Conservation (phyloP, 2,329 filamentous ascomycete species). For the Xylariaceae sp. region DNA sequence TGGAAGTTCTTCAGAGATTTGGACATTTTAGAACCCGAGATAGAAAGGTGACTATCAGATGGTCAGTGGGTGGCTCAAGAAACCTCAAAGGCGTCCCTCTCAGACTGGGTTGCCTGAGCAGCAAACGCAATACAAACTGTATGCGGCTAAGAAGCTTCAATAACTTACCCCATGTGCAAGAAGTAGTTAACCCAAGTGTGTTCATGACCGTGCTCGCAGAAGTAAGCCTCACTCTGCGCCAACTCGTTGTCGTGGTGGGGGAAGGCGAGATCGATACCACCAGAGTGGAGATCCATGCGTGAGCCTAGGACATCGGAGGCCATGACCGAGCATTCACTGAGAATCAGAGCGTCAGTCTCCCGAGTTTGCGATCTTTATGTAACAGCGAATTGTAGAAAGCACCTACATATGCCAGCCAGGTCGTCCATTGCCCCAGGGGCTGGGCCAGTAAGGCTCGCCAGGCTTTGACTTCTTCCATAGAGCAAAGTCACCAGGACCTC, state of each 20-base stretch:
- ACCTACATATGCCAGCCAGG: conserved; percentile 83
- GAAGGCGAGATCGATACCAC: conserved; percentile 85
- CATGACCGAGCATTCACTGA: conserved; percentile 49
- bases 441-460: conserved; percentile 86
- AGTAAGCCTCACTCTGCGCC: conserved; percentile 73
- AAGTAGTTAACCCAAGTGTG: conserved; percentile 94
- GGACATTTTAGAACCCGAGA: conserved; percentile 90
- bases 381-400: background rate
- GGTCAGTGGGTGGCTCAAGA: background rate
- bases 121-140: background rate
- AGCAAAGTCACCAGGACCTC: conserved; percentile 77
- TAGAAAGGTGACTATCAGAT: conserved; percentile 59
- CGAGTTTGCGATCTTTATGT: background rate
- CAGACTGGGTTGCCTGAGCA: too few relatives aligned
- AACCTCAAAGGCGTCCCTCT: background rate
- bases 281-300: conserved; percentile 87
- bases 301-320: conserved; percentile 80
- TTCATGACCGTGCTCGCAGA: conserved; percentile 44
- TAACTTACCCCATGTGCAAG: conserved; percentile 69
- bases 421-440: conserved; percentile 78
- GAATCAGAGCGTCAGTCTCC: conserved; percentile 2
- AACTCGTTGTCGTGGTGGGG: conserved; percentile 86
- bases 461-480: conserved; percentile 91
- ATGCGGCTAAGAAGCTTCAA: background rate
- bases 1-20: conserved; percentile 96